Evolutionary conservation across 306 rosid species (phyloP), one percentile per base, ranked within the genome.

Genomic region (Glycine soja): DNA sequence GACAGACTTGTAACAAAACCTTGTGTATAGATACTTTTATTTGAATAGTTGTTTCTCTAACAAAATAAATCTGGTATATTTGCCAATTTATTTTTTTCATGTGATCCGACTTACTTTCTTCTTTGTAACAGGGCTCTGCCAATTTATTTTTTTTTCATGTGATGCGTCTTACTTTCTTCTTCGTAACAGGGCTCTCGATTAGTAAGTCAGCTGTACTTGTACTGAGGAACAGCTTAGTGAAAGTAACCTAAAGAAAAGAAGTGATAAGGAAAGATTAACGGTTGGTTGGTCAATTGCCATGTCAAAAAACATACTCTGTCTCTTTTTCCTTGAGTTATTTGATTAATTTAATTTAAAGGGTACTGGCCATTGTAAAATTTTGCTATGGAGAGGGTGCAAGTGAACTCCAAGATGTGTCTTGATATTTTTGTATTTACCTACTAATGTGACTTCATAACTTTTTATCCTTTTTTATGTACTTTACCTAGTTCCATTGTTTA

Each of bases 21-120:
- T 32, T 24, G 72, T 58, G 68, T n/a, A 65, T 66, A 36, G 80
- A 19, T 19, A 1, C 24, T 19, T 19, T 1, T 19, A 19, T 19
- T 19, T 36, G 70, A 74, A 42, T 15, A 59, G 68, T 73, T 19
- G 32, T 67, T 73, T 85, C 50, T 82, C 90, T 90, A 78, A 87
- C 86, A 72, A 19, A 62, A 59, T 80, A 75, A 81, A 83, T 82
- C 90, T 95, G 56, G 99, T 19, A 19, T 19, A 19, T n/a, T n/a
- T n/a, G n/a, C n/a, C n/a, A n/a, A n/a, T n/a, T n/a, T n/a, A n/a
- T n/a, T n/a, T n/a, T n/a, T n/a, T n/a, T 46, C 72, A 10, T 78
- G 50, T 74, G 58, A 73, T 82, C 70, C 65, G 40, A n/a, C 63
- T 76, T 12, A 19, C 38, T 76, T 32, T 42, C 40, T 19, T 62